Evolutionary conservation across 1,139 yeast species (phyloP), one percentile per base, ranked within the genome.

Genomic region (Geotrichum reessii): DNA sequence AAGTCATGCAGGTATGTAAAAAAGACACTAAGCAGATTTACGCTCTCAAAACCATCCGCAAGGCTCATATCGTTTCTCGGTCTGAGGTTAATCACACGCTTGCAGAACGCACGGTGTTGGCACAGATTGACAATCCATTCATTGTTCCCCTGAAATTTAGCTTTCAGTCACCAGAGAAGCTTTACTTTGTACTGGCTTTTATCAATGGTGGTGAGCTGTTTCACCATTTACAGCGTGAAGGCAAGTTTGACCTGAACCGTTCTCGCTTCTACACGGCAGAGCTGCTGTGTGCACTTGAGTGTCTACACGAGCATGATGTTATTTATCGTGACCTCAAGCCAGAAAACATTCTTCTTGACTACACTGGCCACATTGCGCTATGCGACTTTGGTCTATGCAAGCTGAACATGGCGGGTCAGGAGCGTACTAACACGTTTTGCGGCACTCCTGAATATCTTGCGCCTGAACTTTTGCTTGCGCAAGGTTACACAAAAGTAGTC

Each of bases 381-480:
- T 93, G 98, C 76, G 99, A 93, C 76, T 93, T 93, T 72, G 99
- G 98, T 3, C 79, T 93, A 58, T 93, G 98, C 75, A 93, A 93
- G 74, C 81, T 93, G 66, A 90, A 93, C 76, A 93, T 93, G 98
- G 84, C 85, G 64, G 84, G 84, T 68, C 83, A 85, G 62, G 95
- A 88, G 67, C 89, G 88, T 72, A 93, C 98, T 1, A 87, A 86
- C 68, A 92, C 99, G 0, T 92, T 92, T 70, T 92, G 97, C 74
- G 98, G 98, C 53, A 92, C 98, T 0, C 97, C 97, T 0, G 97
- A 92, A 70, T 93, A 93, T 72, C 79, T 93, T 65, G 97, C 98
- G 0, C 99, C 99, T 0, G 99, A 93, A 73, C 77, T 93, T 64
- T 76, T 93, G 53, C 77, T 91, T 63, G 95, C 95, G 55, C 92